phyloP scores from a whole-genome alignment of 352 stramenopile genomes.

The Hyaloperonospora arabidopsidis region DNA sequence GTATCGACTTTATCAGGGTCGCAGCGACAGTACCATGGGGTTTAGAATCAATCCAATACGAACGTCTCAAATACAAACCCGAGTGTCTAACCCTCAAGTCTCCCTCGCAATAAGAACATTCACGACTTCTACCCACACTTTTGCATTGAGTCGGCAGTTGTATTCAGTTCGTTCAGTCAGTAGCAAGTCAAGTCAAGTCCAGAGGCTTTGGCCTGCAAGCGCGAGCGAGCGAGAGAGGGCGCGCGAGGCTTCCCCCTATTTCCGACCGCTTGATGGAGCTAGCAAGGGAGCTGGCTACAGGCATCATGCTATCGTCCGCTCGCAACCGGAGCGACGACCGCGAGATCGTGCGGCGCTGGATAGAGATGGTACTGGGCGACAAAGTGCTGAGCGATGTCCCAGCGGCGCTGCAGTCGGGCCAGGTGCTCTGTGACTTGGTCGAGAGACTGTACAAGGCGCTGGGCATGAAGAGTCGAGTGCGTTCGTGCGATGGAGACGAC shows the following conservation, averaged over 20 bases:
- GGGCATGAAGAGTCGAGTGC: constrained; percentile 64
- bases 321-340: constrained; percentile 37
- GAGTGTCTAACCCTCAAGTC: too few relatives aligned
- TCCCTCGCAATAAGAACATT: neutral
- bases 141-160: constrained; percentile 11
- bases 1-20: neutral
- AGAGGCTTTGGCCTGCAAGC: neutral
- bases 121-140: neutral
- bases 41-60: too few relatives aligned
- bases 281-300: constrained; percentile 24
- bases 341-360: constrained; percentile 76
- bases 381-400: constrained; percentile 51
- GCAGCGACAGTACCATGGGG: neutral
- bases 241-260: neutral
- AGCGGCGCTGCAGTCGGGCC: constrained; percentile 48
- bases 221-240: neutral
- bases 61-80: too few relatives aligned
- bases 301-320: constrained; percentile 32
- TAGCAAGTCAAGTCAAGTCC: neutral
- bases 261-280: constrained; percentile 14
- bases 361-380: constrained; percentile 83
- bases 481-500: constrained; percentile 13
- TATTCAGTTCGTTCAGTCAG: constrained; percentile 16
- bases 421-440: constrained; percentile 55
- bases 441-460: constrained; percentile 70